Base-by-base conservation (phyloP, 2,329 filamentous ascomycete genomes). In the Pseudodiploospora longispora region DNA sequence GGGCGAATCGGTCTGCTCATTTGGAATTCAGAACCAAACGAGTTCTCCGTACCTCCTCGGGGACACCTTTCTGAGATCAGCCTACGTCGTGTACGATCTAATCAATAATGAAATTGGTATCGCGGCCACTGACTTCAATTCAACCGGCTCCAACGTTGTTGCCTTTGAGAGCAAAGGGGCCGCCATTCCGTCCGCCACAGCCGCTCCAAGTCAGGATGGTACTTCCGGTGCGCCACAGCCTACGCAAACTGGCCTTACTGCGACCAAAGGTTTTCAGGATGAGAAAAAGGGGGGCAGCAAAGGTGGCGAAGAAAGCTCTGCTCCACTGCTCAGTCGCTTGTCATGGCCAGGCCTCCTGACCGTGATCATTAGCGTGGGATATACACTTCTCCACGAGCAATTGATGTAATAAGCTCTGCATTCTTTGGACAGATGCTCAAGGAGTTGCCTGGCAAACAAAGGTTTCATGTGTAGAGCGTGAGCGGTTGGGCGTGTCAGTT, bases 81-180 rank as follows among this genome's bases (percentile, higher is more conserved):
- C 76, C 1, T 81, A 80, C 48, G 72, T 80, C 5, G 75, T 80
- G 6, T 80, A 78, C 50, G 77, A 81, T 49, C 61, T 80, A 19
- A 66, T 71, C 41, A 80, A 80, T 58, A 74, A 78, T 55, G 63
- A 79, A 53, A 65, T 80, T 44, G 75, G 57, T 12, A 59, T 81
- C 19, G 77, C 76, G 4, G 63, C 67, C 10, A 78, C 77, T 8
- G 65, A 76, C 47, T 78, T 79, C 59, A 78, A 77, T 56, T 64
- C 72, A 1, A 75, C 72, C 1, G 52, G 59, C 6, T 68, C 66
- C 35, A 71, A 76, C 44, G 60, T 78, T 30, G 65, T 76, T 2
- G 55, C 72, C 2, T 78, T 78, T 50, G 49, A 67, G 12, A 76
- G 68, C 57, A 59, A 65, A 7, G 67, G 71, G 27, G 74, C 73